Base-by-base conservation (phyloP, 1,139 yeast species). In the Zygosaccharomyces sapae region DNA sequence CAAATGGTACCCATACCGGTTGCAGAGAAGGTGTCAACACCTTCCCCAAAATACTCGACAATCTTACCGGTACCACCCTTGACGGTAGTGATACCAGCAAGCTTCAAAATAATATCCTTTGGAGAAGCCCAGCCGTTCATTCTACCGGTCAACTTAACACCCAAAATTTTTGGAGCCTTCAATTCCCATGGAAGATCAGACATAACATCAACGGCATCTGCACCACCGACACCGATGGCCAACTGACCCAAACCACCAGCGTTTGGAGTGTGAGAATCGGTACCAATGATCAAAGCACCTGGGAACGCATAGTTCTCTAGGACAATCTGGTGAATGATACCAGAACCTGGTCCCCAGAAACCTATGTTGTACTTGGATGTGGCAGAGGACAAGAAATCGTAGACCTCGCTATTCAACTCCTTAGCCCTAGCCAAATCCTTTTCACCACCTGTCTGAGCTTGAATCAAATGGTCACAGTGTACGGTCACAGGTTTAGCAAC, bases 161-260 rank as follows among this genome's bases (percentile, higher is more conserved):
- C 98, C 59, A 90, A 77, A 62, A 88, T 81, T 79, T 90, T 90
- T 70, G 98, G 98, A 61, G 97, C 97, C 81, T 90, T 90, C 70
- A 92, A 81, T 76, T 92, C 98, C 97, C 97, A 92, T 56, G 98
- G 85, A 64, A 86, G 77, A 70, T 84, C 84, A 56, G 97, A 89
- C 86, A 92, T 81, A 64, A 87, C 98, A 73, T 92, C 97, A 65
- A 92, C 97, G 59, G 97, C 97, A 72, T 92, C 98, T 65, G 98
- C 98, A 83, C 97, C 98, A 81, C 98, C 98, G 61, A 92, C 97
- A 83, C 97, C 98, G 68, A 92, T 92, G 64, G 97, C 97, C 65
- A 90, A 79, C 77, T 86, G 95, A 76, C 98, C 98, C 66, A 92
- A 80, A 75, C 97, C 98, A 80, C 98, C 97, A 60, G 97, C 98